Percentiles rank a stretch among this genome's conserved stretches.
phyloP scores from a whole-genome alignment of 2,329 filamentous ascomycete species.

The Penicillium palitans region DNA sequence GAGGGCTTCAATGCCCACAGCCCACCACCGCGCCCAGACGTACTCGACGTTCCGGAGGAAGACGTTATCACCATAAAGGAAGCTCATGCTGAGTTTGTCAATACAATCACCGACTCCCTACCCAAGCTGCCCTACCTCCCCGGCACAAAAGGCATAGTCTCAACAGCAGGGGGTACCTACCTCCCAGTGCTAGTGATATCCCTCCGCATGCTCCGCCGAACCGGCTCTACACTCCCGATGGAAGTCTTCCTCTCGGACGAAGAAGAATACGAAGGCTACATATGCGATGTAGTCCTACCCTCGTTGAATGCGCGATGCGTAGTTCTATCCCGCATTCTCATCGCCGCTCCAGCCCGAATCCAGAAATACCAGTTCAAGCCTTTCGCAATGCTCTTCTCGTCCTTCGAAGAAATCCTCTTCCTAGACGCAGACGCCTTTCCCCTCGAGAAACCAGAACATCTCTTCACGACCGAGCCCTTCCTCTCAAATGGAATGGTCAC shows the following conservation, averaged over 20 bases:
- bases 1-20: constrained; percentile 31
- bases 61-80: constrained; percentile 36
- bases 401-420: constrained; percentile 52
- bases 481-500: constrained; percentile 39
- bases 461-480: constrained; percentile 48
- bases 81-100: constrained; percentile 38
- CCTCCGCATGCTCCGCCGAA: constrained; percentile 47
- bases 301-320: constrained; percentile 46
- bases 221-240: constrained; percentile 46
- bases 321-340: constrained; percentile 47
- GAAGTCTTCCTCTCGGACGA: constrained; percentile 48
- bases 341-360: constrained; percentile 35
- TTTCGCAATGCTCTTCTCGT: constrained; percentile 52
- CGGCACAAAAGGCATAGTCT: constrained; percentile 47
- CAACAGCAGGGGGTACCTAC: constrained; percentile 47
- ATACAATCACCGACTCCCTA: constrained; percentile 28
- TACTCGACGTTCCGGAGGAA: constrained; percentile 30
- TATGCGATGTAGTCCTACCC: constrained; percentile 48
- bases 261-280: constrained; percentile 44
- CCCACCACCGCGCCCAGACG: constrained; percentile 32
- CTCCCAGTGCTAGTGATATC: constrained; percentile 48
- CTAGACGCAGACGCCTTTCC: constrained; percentile 52
- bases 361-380: constrained; percentile 51
- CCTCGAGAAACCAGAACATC: constrained; percentile 41
- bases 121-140: constrained; percentile 37